phyloP scores from a whole-genome alignment of 768 basidiomycete species.

The Tylopilus plumbeoviolaceoides region DNA sequence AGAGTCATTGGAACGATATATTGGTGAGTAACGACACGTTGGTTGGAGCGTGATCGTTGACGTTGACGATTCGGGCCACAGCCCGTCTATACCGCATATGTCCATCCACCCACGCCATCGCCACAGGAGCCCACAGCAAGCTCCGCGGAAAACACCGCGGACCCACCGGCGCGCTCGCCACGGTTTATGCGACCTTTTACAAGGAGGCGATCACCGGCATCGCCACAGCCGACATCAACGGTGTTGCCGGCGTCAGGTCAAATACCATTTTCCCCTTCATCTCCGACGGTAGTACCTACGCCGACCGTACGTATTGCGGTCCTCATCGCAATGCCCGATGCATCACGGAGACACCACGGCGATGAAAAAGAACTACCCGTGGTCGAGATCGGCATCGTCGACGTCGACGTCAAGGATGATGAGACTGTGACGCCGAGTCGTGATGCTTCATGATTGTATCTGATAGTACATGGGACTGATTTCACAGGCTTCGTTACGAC shows the following conservation, averaged over 20 bases:
- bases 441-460: conserved; percentile 8
- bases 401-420: conserved; percentile 12
- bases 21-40: conserved; percentile 16
- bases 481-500: not conserved
- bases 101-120: conserved; percentile 7
- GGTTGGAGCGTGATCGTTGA: not conserved
- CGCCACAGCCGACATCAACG: conserved; percentile 4
- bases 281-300: conserved; percentile 7
- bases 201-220: conserved; percentile 11
- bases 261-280: not conserved
- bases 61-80: conserved; percentile 6
- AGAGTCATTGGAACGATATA: conserved; percentile 28
- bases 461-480: conserved; percentile 3
- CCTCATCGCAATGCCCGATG: conserved; percentile 42
- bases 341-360: not conserved
- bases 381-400: conserved; percentile 32
- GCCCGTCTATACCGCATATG: conserved; percentile 25
- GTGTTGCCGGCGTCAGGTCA: conserved; percentile 2
- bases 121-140: not conserved
- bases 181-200: conserved; percentile 19
- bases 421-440: not conserved
- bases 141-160: not conserved
- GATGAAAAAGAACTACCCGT: conserved; percentile 33
- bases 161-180: conserved; percentile 6
- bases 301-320: conserved; percentile 37